phyloP scores from a whole-genome alignment of 768 basidiomycete genomes.

The Lactarius sanguifluus region DNA sequence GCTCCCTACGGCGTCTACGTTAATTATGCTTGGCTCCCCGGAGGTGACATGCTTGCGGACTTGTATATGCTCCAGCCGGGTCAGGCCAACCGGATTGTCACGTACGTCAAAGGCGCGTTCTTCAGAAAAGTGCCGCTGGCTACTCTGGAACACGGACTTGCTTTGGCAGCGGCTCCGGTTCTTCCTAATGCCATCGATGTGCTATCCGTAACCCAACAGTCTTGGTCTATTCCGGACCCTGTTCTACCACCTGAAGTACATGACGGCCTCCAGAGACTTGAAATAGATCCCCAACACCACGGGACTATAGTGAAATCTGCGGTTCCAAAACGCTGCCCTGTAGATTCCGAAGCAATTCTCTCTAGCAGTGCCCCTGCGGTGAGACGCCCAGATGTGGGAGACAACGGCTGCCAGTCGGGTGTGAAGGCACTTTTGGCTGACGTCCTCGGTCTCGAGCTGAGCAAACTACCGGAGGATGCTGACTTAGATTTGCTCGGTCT shows the following conservation, averaged over 20 bases:
- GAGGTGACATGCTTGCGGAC: slow-evolving; percentile 50
- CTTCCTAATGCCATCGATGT: neutral
- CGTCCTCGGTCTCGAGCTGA: slow-evolving; percentile 42
- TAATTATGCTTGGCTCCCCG: slow-evolving; percentile 44
- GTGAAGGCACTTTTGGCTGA: slow-evolving; percentile 45
- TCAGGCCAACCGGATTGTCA: slow-evolving; percentile 47
- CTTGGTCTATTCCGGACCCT: neutral
- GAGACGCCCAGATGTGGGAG: slow-evolving; percentile 16
- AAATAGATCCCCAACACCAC: neutral
- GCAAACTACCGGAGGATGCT: slow-evolving; percentile 44
- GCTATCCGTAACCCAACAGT: neutral
- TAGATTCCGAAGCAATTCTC: slow-evolving; percentile 1
- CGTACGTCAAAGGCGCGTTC: slow-evolving; percentile 53
- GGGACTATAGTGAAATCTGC: neutral
- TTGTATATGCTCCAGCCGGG: slow-evolving; percentile 48
- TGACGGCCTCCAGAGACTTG: neutral
- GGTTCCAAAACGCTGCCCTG: neutral
- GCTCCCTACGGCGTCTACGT: slow-evolving; percentile 53
- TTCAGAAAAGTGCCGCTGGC: slow-evolving; percentile 58
- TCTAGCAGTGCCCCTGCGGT: slow-evolving; percentile 3
- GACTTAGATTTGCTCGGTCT: slow-evolving; percentile 55
- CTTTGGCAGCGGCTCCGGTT: slow-evolving; percentile 32
- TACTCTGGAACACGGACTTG: slow-evolving; percentile 49
- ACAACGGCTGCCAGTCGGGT: slow-evolving; percentile 24
- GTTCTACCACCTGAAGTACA: neutral